Base-by-base conservation (phyloP, 768 basidiomycete genomes). In the Termitomyces heimii region DNA sequence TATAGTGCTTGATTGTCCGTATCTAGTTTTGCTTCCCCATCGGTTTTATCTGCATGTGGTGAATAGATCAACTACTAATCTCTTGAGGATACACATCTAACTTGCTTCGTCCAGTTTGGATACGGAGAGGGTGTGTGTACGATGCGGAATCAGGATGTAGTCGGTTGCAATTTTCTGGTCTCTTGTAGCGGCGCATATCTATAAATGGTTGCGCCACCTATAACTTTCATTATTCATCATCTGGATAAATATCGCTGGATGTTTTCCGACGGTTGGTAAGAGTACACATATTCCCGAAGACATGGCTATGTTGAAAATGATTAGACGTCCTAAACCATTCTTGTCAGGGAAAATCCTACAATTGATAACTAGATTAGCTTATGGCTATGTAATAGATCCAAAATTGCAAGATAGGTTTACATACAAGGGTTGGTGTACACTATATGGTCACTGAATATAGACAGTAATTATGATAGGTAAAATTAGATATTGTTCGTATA, bases 131-230 rank as follows among this genome's bases (percentile, higher is more conserved):
- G 64, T 65, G 18, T 73, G 72, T 52, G 53, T 64, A 24, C 62
- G 71, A 26, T 73, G 72, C 46, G 72, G 72, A n/a, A 60, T 66
- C 29, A 62, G 62, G 42, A 51, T 71, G 54, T 63, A 57, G 40
- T 65, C 42, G 45, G 26, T 56, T 28, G 20, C 14, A 18, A 26
- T 47, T 31, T 40, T 34, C 5, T 32, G 43, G 47, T 49, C 14
- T 40, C 31, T 24, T 22, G 14, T 39, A 12, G 28, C 24, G 34
- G 29, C 22, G 29, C 5, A 8, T 20, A 26, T 56, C 12, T 51
- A 7, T 35, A 34, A 24, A 51, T 32, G 20, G 4, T 18, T 54
- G 44, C 31, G 32, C 40, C 34, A 37, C 42, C 8, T 20, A 18
- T 32, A n/a, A 6, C 6, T 22, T 12, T n/a, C 12, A 29, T n/a